These are phyloP conservation scores for Saccharomycopsis babjevae DNA, from an alignment of 805 yeast genomes.

Conservation along the genomic window DNA sequence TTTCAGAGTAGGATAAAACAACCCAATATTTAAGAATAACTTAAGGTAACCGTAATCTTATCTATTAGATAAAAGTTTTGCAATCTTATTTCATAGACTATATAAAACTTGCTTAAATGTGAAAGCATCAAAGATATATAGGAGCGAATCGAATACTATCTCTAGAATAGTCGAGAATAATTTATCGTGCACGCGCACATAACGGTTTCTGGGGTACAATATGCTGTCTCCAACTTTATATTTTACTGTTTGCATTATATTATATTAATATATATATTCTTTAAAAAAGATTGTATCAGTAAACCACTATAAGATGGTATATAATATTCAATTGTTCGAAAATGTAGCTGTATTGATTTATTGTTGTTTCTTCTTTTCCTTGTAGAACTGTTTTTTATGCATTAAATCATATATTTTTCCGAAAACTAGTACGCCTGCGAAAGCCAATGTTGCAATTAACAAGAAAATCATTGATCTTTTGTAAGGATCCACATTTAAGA, in stretches of 20 bases:
- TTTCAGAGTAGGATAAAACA: too few species aligned
- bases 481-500: slow-evolving; percentile 12
- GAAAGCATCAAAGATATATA: background rate
- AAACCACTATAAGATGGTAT: too few species aligned
- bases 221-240: too few species aligned
- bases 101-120: too few species aligned
- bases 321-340: too few species aligned
- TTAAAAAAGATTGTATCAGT: too few species aligned
- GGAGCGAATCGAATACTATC: too few species aligned
- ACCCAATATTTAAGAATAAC: too few species aligned
- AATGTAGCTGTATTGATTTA: background rate
- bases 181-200: background rate
- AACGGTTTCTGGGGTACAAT: background rate
- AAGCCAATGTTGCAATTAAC: slow-evolving; percentile 9
- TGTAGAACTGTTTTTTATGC: background rate
- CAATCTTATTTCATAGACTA: too few species aligned
- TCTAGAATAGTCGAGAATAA: background rate
- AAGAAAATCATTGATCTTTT: slow-evolving; percentile 10
- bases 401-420: background rate
- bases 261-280: too few species aligned
- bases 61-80: too few species aligned
- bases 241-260: background rate
- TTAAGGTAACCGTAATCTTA: too few species aligned
- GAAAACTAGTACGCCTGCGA: slow-evolving; percentile 8
- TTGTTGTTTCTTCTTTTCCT: background rate